Conservation (phyloP, 2,329 filamentous ascomycete genomes). For the Xylaria hypoxylon region DNA sequence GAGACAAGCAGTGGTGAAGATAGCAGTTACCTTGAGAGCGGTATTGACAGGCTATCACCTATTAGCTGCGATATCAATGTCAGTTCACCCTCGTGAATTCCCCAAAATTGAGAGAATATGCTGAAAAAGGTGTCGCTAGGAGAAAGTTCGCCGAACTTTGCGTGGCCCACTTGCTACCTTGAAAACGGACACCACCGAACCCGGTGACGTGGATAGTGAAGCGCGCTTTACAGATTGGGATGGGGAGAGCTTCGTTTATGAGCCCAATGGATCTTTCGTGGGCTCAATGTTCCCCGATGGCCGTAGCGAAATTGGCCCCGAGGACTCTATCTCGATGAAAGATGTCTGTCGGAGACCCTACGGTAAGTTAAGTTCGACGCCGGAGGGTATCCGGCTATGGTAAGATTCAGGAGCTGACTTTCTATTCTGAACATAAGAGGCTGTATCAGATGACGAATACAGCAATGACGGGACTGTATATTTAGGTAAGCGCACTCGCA, state of each 20-base stretch:
- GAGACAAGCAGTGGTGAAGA: constrained; percentile 7
- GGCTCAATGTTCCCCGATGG: neutral
- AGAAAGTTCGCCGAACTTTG: constrained; percentile 2
- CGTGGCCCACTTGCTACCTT: constrained; percentile 18
- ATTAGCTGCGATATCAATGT: constrained; percentile 2
- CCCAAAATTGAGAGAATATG: neutral
- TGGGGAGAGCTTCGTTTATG: constrained; percentile 19
- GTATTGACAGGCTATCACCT: constrained; percentile 6
- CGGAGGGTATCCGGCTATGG: neutral
- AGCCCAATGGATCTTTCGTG: constrained; percentile 10
- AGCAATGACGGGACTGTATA: constrained; percentile 11
- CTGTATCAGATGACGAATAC: constrained; percentile 3
- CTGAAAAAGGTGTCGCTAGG: constrained; percentile 6
- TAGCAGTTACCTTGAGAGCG: neutral
- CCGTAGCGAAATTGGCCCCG: constrained; percentile 10
- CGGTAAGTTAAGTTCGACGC: constrained; percentile 1
- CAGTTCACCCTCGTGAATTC: neutral
- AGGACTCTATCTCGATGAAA: constrained; percentile 28
- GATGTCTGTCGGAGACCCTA: constrained; percentile 5
- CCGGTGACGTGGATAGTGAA: constrained; percentile 5
- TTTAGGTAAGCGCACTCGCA: constrained; percentile 11
- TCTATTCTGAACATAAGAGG: neutral
- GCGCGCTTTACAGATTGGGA: constrained; percentile 14
- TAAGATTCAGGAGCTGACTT: constrained; percentile 14
- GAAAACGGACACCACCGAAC: constrained; percentile 4